Conservation (phyloP, 495 filamentous ascomycete genomes). For the Tuber calosporum region DNA sequence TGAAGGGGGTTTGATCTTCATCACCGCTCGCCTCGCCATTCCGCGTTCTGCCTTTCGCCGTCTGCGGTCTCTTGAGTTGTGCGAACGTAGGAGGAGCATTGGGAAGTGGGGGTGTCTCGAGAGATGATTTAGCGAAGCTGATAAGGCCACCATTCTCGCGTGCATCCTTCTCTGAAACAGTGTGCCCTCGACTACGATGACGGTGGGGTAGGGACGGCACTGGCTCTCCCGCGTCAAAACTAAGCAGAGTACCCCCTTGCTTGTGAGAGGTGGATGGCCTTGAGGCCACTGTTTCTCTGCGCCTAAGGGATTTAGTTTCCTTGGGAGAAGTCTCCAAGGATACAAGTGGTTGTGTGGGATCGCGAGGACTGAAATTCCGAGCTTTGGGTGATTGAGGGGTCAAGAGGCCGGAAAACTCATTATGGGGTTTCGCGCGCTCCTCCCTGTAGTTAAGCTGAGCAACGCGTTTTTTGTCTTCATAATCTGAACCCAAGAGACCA, state of each 20-base stretch:
- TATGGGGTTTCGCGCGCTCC: conserved; percentile 31
- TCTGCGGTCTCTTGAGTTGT: conserved; percentile 24
- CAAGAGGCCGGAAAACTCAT: conserved; percentile 16
- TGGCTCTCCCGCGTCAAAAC: conserved; percentile 28
- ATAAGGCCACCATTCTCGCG: conserved; percentile 33
- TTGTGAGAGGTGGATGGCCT: conserved; percentile 31
- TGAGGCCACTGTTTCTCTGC: conserved; percentile 30
- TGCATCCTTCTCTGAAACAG: conserved; percentile 28
- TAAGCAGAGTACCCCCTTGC: conserved; percentile 34
- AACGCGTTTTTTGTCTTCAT: conserved; percentile 35
- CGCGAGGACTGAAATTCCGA: conserved; percentile 18
- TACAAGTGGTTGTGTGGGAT: conserved; percentile 20
- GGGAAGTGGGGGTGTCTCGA: conserved; percentile 22
- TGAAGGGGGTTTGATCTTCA: conserved; percentile 30
- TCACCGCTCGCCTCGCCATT: conserved; percentile 24
- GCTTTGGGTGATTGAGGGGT: conserved; percentile 18
- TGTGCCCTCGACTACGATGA: conserved; percentile 32
- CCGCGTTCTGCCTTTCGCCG: conserved; percentile 21
- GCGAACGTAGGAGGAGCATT: conserved; percentile 5
- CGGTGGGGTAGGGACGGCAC: conserved; percentile 29
- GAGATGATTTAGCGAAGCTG: conserved; percentile 24
- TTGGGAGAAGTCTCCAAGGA: conserved; percentile 24
- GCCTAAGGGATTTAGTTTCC: conserved; percentile 15
- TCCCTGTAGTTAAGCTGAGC: conserved; percentile 33
- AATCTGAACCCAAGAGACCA: conserved; percentile 38